These are phyloP conservation scores for Hyphodiscus hymeniophilus DNA, from an alignment of 495 filamentous ascomycete genomes.

Conservation along the genomic window DNA sequence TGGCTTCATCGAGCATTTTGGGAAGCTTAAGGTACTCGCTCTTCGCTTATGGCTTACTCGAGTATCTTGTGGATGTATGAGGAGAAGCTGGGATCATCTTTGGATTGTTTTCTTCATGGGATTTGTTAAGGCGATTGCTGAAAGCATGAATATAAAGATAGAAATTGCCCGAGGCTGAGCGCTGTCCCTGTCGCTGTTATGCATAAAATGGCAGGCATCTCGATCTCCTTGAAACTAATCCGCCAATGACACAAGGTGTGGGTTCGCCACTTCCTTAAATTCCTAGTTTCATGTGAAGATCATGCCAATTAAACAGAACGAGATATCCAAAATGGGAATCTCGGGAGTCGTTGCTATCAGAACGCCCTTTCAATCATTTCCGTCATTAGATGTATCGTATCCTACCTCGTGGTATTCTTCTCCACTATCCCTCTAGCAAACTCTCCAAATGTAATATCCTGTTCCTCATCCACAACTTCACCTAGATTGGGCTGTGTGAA, in stretches of 20 bases:
- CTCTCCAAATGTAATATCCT: conserved; percentile 70
- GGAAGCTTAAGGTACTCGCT: too few relatives aligned
- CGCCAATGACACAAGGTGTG: neutral
- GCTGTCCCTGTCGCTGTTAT: neutral
- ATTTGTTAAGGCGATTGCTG: neutral
- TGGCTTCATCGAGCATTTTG: too few relatives aligned
- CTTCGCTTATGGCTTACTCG: too few relatives aligned
- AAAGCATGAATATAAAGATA: neutral
- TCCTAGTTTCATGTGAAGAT: neutral
- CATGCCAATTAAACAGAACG: too few relatives aligned
- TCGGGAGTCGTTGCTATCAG: too few relatives aligned
- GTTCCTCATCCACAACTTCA: conserved; percentile 69
- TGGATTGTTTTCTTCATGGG: too few relatives aligned
- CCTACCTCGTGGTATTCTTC: conserved; percentile 54
- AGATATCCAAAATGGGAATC: neutral
- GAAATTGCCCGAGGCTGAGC: neutral
- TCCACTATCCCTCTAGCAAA: conserved; percentile 80
- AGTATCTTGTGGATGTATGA: too few relatives aligned
- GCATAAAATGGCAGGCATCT: too few relatives aligned
- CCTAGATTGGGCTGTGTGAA: conserved; percentile 95
- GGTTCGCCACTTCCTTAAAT: neutral
- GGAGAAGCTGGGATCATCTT: too few relatives aligned
- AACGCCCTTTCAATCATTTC: neutral
- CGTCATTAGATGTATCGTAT: conserved; percentile 1
- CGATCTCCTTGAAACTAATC: too few relatives aligned